Conservation (phyloP, 257 asterid species). For the Salvia miltiorrhiza region DNA sequence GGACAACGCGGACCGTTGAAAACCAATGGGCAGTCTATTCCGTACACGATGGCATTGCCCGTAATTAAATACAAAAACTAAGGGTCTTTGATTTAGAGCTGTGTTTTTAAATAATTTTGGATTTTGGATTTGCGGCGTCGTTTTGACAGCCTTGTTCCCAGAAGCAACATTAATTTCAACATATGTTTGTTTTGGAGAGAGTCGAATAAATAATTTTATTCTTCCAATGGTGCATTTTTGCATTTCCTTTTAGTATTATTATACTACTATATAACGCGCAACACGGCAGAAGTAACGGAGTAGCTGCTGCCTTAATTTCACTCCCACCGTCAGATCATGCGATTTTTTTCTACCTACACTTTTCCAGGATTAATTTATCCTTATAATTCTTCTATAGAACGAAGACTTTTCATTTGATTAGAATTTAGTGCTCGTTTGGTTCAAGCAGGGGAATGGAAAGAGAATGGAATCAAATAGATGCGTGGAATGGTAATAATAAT, state of each 20-base stretch:
- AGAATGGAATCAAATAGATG: no score
- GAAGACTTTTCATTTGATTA: no score
- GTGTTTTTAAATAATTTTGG: background rate
- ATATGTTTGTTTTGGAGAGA: background rate
- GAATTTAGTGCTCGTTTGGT: no score
- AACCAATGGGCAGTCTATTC: constrained; percentile 8
- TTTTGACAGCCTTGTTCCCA: constrained; percentile 6
- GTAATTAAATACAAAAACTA: constrained; percentile 5
- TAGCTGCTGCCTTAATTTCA: background rate
- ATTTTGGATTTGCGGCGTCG: background rate
- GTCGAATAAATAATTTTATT: background rate
- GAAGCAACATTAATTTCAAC: constrained; percentile 35
- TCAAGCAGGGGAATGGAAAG: no score
- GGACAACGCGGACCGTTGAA: background rate
- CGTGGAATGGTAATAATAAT: no score
- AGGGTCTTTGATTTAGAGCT: background rate
- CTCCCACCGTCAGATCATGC: background rate
- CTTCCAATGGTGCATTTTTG: background rate
- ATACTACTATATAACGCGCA: no score
- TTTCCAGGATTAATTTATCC: no score
- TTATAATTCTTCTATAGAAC: no score
- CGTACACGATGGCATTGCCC: constrained; percentile 18
- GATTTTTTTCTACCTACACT: background rate
- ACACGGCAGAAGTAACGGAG: background rate
- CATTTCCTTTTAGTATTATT: no score